phyloP scores from a whole-genome alignment of 2,329 filamentous ascomycete genomes.

The Aureobasidium sp. region DNA sequence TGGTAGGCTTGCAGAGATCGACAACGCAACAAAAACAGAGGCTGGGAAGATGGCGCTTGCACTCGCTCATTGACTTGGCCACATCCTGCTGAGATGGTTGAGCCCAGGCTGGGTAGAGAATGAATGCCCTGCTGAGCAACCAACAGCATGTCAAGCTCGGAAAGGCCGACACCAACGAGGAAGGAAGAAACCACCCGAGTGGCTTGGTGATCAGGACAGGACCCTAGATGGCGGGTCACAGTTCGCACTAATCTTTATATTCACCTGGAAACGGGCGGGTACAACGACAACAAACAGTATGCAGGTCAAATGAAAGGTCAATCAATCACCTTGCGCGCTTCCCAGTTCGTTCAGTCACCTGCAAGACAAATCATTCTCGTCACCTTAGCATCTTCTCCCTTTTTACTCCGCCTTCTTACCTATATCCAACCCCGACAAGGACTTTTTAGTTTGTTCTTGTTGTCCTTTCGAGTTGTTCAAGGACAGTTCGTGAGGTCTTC shows the following conservation, averaged over 20 bases:
- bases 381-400: constrained; percentile 13
- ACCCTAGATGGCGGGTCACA: constrained; percentile 1
- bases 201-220: not conserved
- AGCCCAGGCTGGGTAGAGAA: too few relatives aligned
- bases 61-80: not conserved
- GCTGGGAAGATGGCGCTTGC: constrained; percentile 7
- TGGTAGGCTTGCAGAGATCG: constrained; percentile 14
- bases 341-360: constrained; percentile 7
- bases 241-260: constrained; percentile 7
- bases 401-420: constrained; percentile 1
- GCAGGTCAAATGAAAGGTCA: constrained; percentile 15
- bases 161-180: not conserved
- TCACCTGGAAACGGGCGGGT: constrained; percentile 16
- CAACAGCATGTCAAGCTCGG: not conserved
- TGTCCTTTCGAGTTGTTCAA: constrained; percentile 22
- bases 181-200: constrained; percentile 12
- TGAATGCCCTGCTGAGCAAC: not conserved
- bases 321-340: constrained; percentile 1
- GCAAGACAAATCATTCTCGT: constrained; percentile 11
- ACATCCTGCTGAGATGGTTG: constrained; percentile 3
- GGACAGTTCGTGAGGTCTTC: constrained; percentile 21
- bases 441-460: constrained; percentile 21
- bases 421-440: constrained; percentile 9
- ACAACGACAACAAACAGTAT: constrained; percentile 15
- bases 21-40: constrained; percentile 3